A percentile compares a stretch with the other conserved stretches of the same genome.
Conservation (phyloP, 495 filamentous ascomycete genomes). For the Cladorrhinum samala region DNA sequence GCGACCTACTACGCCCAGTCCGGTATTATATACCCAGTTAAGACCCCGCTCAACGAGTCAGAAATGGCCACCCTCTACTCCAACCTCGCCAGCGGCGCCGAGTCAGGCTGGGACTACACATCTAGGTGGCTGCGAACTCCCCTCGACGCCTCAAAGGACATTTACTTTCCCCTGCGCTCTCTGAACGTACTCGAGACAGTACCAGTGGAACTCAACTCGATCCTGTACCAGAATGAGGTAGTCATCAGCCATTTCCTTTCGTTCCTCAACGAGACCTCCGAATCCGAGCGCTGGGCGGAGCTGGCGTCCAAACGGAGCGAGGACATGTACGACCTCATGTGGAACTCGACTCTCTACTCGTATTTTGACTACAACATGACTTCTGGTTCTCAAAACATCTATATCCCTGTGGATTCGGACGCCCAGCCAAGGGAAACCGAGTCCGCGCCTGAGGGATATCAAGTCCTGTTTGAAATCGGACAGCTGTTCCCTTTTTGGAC, state of each 20-base stretch:
- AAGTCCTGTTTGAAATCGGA: constrained; percentile 37
- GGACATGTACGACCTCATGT: constrained; percentile 43
- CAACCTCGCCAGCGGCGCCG: constrained; percentile 44
- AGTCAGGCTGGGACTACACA: constrained; percentile 45
- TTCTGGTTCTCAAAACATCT: constrained; percentile 32
- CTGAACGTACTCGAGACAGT: constrained; percentile 37
- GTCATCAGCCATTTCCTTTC: constrained; percentile 34
- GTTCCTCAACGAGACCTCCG: constrained; percentile 24
- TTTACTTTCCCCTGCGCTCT: constrained; percentile 47
- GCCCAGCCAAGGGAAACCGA: constrained; percentile 23
- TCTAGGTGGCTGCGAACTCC: constrained; percentile 36
- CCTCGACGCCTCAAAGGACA: constrained; percentile 37
- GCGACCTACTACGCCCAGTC: constrained; percentile 37
- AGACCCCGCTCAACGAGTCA: constrained; percentile 30
- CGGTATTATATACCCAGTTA: constrained; percentile 45
- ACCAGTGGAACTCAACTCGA: constrained; percentile 46
- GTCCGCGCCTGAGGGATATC: constrained; percentile 32
- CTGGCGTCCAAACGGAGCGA: constrained; percentile 33
- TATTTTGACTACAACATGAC: constrained; percentile 51
- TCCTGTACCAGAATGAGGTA: constrained; percentile 44
- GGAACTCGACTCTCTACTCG: constrained; percentile 40
- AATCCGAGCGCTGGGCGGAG: constrained; percentile 26
- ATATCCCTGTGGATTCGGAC: constrained; percentile 33
- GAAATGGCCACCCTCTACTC: constrained; percentile 37
- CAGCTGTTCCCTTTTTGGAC: constrained; percentile 50